Percentiles rank a stretch among this genome's conserved stretches.
Conservation (phyloP, 2,329 filamentous ascomycete genomes). For the Penicillium sp. region DNA sequence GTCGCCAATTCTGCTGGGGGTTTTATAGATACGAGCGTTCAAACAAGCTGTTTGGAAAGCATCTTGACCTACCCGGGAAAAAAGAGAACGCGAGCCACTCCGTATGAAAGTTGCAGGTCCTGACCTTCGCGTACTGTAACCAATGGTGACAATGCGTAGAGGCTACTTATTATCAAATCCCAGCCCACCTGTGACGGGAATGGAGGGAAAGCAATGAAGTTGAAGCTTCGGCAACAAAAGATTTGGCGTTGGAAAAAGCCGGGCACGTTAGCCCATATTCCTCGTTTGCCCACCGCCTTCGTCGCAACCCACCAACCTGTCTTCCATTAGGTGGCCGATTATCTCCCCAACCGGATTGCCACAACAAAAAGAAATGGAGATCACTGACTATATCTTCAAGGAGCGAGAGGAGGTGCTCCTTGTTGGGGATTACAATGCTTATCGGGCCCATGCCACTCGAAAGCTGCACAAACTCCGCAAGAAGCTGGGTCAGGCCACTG, state of each 20-base stretch:
- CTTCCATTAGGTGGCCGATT: constrained; percentile 3
- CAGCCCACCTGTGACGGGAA: neutral
- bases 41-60: neutral
- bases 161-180: neutral
- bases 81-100: neutral
- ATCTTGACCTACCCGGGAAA: neutral
- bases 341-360: neutral
- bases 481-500: constrained; percentile 80
- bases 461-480: constrained; percentile 80
- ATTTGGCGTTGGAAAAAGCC: constrained; percentile 16
- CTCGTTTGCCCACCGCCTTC: constrained; percentile 36
- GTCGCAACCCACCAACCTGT: constrained; percentile 23
- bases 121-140: neutral
- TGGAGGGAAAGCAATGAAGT: neutral
- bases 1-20: neutral
- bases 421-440: constrained; percentile 84
- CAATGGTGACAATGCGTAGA: neutral
- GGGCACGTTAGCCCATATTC: constrained; percentile 26
- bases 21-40: constrained; percentile 1
- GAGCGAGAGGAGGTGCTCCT: constrained; percentile 81
- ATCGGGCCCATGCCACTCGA: constrained; percentile 76
- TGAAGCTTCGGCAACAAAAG: constrained; percentile 5
- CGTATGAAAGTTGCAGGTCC: neutral
- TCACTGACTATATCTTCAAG: constrained; percentile 79
- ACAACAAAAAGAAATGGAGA: constrained; percentile 66